These are phyloP conservation scores for Saccharomyces eubayanus DNA, from an alignment of 805 yeast species.

Conservation along the genomic window DNA sequence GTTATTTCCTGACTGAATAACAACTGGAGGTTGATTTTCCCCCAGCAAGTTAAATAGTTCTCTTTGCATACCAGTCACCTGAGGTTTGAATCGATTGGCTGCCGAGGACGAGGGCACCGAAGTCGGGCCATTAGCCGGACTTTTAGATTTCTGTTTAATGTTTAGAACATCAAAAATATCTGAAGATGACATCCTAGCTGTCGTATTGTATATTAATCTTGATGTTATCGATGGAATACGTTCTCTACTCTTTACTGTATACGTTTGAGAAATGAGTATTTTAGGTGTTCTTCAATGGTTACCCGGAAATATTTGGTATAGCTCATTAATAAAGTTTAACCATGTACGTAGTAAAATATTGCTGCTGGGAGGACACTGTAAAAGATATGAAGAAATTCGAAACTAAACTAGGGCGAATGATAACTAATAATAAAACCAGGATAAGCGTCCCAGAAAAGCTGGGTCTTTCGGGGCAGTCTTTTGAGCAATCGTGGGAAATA, in stretches of 20 bases:
- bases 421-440: conserved; percentile 35
- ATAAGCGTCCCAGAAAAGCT: conserved; percentile 58
- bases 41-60: conserved; percentile 85
- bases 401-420: background rate
- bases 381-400: background rate
- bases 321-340: background rate
- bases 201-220: background rate
- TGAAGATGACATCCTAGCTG: conserved; percentile 33
- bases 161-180: conserved; percentile 75
- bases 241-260: background rate
- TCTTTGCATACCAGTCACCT: conserved; percentile 68
- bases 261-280: no score
- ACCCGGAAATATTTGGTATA: background rate
- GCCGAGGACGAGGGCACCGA: conserved; percentile 1
- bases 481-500: conserved; percentile 58
- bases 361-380: background rate
- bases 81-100: conserved; percentile 16
- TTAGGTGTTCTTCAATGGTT: background rate
- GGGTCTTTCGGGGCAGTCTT: conserved; percentile 35
- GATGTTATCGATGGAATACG: background rate
- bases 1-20: conserved; percentile 38
- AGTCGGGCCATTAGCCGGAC: conserved; percentile 15
- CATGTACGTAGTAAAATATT: background rate
- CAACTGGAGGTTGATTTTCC: conserved; percentile 80
- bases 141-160: conserved; percentile 37